Conservation (phyloP, 345 rosid species). For the Erucastrum elatum region DNA sequence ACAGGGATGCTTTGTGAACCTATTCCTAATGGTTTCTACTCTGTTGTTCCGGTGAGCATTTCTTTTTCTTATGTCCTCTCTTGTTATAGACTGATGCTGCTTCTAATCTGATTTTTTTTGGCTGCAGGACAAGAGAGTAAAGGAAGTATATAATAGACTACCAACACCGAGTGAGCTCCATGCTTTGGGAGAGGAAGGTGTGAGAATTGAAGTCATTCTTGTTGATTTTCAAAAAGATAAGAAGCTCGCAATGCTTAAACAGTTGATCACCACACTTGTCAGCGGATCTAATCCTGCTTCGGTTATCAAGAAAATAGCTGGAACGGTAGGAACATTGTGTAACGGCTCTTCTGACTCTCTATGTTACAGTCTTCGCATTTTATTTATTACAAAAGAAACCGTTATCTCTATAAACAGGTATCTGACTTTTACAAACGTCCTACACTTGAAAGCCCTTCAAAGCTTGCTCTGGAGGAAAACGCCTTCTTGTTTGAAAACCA, state of each 20-base stretch:
- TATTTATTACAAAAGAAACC: not conserved
- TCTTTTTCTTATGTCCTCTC: not conserved
- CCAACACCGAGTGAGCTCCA: conserved; percentile 88
- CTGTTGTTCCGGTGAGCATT: conserved; percentile 64
- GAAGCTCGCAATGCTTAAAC: conserved; percentile 89
- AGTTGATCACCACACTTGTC: conserved; percentile 67
- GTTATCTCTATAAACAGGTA: conserved; percentile 49
- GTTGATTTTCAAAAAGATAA: conserved; percentile 88
- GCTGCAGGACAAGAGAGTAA: conserved; percentile 86
- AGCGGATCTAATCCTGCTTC: conserved; percentile 83
- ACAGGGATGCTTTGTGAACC: conserved; percentile 76
- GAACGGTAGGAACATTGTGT: conserved; percentile 57
- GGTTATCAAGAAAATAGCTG: conserved; percentile 92
- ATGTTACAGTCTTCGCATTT: not conserved
- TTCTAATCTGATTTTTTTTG: conserved; percentile 7
- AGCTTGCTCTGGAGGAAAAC: conserved; percentile 70
- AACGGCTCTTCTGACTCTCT: conserved; percentile 9
- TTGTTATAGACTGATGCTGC: not conserved
- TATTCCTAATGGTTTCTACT: conserved; percentile 93
- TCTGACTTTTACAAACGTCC: conserved; percentile 86
- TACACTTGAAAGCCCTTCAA: conserved; percentile 81
- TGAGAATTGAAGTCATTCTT: conserved; percentile 74
- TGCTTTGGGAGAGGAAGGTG: conserved; percentile 73
- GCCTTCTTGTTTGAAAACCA: conserved; percentile 66
- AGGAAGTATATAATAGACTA: conserved; percentile 62